Evolutionary conservation across 116 monocot genomes (phyloP), one percentile per base, ranked within the genome.

Genomic region (Papilionanthe hybrid): DNA sequence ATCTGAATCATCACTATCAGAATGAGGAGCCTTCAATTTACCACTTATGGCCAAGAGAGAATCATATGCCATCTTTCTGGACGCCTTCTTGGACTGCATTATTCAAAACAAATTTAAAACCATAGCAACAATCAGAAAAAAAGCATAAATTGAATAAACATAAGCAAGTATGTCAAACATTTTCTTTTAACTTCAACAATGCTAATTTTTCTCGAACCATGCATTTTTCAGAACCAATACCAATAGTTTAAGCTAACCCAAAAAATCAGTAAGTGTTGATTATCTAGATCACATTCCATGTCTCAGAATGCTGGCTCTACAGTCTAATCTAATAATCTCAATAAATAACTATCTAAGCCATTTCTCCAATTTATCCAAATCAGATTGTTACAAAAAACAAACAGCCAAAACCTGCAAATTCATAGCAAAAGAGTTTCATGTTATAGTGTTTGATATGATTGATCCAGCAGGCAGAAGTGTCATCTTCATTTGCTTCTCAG

Each of bases 41-140:
- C 27, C 44, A 83, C 86, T 91, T 72, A 82, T 82, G n/a, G 74
- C 79, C 42, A 92, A 63, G 11, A 97, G 85, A 72, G 87, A 55
- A 88, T 94, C 91, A 82, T 94, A 94, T 78, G 94, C 92, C 57
- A 92, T 67, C 76, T 89, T 97, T 75, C 93, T 89, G n/a, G 90
- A 86, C 77, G 91, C 94, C 72, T 93, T 87, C 79, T 92, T 90
- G 10, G 94, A 88, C 97, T 97, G 83, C 80, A 88, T n/a, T 20
- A 77, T 72, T 19, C 42, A 78, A 19, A 72, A 18, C 20, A 69
- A 69, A 37, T 6, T 15, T 42, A 79, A 27, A 28, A 28, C 8
- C 44, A 75, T 2, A 12, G 42, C 50, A 44, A 50, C 2, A 47
- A 50, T 10, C 49, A 47, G 15, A 4, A 49, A 29, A 49, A 5